Evolutionary conservation across 345 rosid species (phyloP).

Genomic region (Dimocarpus longan): DNA sequence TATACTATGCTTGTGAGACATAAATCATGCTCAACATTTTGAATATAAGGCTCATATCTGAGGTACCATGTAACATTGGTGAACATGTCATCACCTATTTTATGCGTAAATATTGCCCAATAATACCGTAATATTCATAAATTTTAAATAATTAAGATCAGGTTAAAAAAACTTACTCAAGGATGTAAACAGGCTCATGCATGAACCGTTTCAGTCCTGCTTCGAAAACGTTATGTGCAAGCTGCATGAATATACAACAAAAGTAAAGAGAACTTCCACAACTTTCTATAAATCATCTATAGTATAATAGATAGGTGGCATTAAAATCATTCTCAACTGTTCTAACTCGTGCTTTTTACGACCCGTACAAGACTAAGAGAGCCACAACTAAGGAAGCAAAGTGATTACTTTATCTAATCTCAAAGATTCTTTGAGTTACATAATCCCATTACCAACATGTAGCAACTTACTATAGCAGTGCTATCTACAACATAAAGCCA

Average conservation of each 20-base stretch:
- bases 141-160: constrained; percentile 3
- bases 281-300: neutral
- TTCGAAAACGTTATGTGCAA: constrained; percentile 90
- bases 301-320: neutral
- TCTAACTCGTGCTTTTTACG: no score
- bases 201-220: constrained; percentile 88
- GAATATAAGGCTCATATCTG: neutral
- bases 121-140: constrained; percentile 4
- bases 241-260: constrained; percentile 47
- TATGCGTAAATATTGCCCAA: neutral
- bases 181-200: constrained; percentile 91
- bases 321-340: no score
- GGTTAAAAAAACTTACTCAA: constrained; percentile 62
- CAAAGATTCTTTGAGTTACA: neutral
- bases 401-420: neutral
- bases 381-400: no score
- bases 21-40: neutral
- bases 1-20: no score
- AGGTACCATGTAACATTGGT: neutral
- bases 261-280: neutral
- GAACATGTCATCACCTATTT: neutral
- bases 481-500: neutral
- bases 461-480: neutral
- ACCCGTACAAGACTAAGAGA: no score
- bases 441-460: neutral